phyloP scores from a whole-genome alignment of 2,329 filamentous ascomycete genomes.

The Falciphora oryzae region DNA sequence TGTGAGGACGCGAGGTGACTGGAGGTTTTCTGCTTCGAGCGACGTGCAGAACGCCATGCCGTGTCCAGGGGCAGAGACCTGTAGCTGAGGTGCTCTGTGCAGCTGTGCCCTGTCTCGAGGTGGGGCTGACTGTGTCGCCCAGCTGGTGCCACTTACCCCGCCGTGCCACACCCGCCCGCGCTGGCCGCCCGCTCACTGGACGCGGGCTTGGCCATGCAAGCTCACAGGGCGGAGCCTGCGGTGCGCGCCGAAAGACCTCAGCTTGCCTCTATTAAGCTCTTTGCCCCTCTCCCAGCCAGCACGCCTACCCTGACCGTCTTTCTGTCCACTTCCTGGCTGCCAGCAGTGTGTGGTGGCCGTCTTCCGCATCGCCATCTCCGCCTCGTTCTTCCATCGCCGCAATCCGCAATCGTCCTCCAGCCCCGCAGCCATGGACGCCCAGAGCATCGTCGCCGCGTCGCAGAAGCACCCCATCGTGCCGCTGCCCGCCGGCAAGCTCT shows the following conservation, averaged over 20 bases:
- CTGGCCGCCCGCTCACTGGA: background rate
- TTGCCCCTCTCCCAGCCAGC: background rate
- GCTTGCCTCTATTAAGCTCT: background rate
- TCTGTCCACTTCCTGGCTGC: background rate
- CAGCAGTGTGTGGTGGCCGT: background rate
- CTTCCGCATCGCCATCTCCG: too few species aligned
- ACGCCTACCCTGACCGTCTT: background rate
- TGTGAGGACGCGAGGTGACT: background rate
- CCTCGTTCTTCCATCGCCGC: background rate
- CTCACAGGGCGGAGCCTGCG: background rate
- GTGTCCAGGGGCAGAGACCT: background rate
- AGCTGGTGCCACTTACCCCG: background rate
- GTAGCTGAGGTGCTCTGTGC: too few species aligned
- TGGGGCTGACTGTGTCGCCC: background rate
- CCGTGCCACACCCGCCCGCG: too few species aligned
- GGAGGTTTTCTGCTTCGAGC: too few species aligned
- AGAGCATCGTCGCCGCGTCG: slow-evolving; percentile 52
- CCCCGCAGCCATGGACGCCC: slow-evolving; percentile 13
- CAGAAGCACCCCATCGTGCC: slow-evolving; percentile 54
- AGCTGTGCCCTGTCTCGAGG: background rate
- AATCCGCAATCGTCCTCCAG: background rate
- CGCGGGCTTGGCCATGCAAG: background rate
- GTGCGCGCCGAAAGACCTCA: background rate
- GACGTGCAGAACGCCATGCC: too few species aligned
- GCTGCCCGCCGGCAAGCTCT: slow-evolving; percentile 40